Evolutionary conservation across 768 basidiomycete species (phyloP).

Genomic region (Phaeotremella fagi): DNA sequence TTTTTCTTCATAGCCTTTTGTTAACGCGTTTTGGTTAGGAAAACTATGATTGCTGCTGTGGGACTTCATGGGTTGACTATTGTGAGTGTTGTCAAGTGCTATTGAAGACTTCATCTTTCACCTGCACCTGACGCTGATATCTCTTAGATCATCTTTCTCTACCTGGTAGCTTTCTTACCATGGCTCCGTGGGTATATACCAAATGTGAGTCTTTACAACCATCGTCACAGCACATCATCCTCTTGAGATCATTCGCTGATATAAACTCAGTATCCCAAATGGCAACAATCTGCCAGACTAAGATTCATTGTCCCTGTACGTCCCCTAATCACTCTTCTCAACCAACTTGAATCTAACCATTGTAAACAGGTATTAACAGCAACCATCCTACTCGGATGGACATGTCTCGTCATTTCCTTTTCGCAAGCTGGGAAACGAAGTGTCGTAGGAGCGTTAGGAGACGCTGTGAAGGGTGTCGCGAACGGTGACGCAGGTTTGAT

Average conservation of each 20-base stretch:
- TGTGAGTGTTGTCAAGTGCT: no score
- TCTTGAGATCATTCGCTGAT: not conserved
- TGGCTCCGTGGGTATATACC: slow-evolving; percentile 44
- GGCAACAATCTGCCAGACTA: slow-evolving; percentile 43
- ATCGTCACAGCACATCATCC: not conserved
- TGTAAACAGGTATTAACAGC: slow-evolving; percentile 37
- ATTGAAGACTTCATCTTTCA: no score
- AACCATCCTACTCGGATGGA: slow-evolving; percentile 40
- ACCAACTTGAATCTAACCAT: not conserved
- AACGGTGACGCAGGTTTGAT: slow-evolving; percentile 11
- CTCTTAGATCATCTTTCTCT: slow-evolving; percentile 42
- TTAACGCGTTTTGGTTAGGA: slow-evolving; percentile 6
- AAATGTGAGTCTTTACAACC: slow-evolving; percentile 26
- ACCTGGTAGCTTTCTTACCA: slow-evolving; percentile 45
- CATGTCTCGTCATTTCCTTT: slow-evolving; percentile 34
- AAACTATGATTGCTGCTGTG: slow-evolving; percentile 24
- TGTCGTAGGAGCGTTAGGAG: slow-evolving; percentile 11
- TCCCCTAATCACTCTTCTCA: slow-evolving; percentile 2
- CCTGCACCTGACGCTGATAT: not conserved
- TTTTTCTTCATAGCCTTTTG: no score
- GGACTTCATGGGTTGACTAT: slow-evolving; percentile 32
- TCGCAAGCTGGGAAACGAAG: slow-evolving; percentile 29
- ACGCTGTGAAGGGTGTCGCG: slow-evolving; percentile 24
- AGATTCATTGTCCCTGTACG: slow-evolving; percentile 37
- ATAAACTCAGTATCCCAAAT: slow-evolving; percentile 37